Percentiles rank a stretch among this genome's conserved stretches.
Conservation (phyloP, 1,139 yeast genomes). For the Suhomyces anneliseae region DNA sequence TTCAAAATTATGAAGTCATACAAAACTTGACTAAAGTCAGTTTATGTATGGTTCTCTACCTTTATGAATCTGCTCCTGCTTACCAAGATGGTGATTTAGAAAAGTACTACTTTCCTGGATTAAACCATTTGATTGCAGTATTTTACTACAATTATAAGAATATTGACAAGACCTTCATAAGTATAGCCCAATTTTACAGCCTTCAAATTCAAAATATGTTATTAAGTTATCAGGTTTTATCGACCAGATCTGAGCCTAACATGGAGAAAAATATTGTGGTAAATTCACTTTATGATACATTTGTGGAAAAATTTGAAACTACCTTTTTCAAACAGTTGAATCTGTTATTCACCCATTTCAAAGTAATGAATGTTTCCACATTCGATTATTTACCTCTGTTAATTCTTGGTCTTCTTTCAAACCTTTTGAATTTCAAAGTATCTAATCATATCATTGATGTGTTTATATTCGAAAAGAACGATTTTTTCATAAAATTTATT, state of each 20-base stretch:
- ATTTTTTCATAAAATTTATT: conserved; percentile 46
- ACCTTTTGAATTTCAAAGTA: conserved; percentile 27
- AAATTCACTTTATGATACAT: conserved; percentile 16
- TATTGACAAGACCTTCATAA: conserved; percentile 40
- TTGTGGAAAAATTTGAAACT: conserved; percentile 43
- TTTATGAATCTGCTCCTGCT: conserved; percentile 17
- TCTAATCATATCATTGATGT: conserved; percentile 49
- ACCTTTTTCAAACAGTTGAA: conserved; percentile 47
- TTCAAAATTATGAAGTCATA: conserved; percentile 33
- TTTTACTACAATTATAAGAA: conserved; percentile 39
- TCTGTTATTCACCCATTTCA: conserved; percentile 51
- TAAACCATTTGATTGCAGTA: conserved; percentile 40
- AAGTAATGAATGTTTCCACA: conserved; percentile 34
- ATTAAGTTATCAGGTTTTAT: conserved; percentile 12
- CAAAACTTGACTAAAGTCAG: conserved; percentile 28
- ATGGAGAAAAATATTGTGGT: conserved; percentile 8
- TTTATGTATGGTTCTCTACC: conserved; percentile 24
- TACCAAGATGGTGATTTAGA: conserved; percentile 9
- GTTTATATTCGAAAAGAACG: conserved; percentile 55
- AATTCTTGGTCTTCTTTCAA: conserved; percentile 21
- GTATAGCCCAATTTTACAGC: conserved; percentile 45
- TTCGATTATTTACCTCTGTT: conserved; percentile 27
- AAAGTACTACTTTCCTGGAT: conserved; percentile 24
- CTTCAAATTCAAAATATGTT: conserved; percentile 31
- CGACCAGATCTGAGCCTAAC: conserved; percentile 1